phyloP scores from a whole-genome alignment of 208 protist species.

The Leishmania martiniquensis region DNA sequence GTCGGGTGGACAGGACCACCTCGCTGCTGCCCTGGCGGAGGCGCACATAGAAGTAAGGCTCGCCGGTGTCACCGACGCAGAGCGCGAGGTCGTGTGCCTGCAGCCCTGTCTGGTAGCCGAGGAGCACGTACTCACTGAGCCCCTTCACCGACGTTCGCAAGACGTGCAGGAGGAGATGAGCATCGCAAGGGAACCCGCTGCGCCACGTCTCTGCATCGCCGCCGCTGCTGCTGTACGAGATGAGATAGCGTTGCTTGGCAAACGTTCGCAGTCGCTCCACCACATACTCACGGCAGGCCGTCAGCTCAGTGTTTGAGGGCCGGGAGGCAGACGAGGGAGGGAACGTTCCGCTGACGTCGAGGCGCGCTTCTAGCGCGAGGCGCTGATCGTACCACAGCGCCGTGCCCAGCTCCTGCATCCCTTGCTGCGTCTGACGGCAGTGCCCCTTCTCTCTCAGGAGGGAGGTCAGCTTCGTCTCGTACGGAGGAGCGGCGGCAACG shows the following conservation, averaged over 20 bases:
- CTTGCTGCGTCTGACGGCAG: conserved; percentile 36
- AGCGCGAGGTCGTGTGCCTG: conserved; percentile 57
- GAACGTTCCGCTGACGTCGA: conserved; percentile 67
- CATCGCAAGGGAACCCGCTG: conserved; percentile 63
- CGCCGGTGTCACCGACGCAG: conserved; percentile 73
- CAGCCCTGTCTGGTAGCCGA: conserved; percentile 52
- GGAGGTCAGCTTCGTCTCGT: conserved; percentile 37
- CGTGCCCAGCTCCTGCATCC: conserved; percentile 50
- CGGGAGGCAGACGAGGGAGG: conserved; percentile 15
- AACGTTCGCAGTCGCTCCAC: conserved; percentile 62
- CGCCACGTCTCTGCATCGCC: conserved; percentile 60
- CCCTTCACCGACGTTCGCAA: conserved; percentile 63
- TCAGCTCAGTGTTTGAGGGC: conserved; percentile 39
- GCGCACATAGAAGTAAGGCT: conserved; percentile 86
- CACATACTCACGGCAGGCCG: conserved; percentile 52
- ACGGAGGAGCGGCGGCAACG: conserved; percentile 1
- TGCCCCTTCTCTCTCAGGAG: conserved; percentile 41
- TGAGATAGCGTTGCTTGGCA: conserved; percentile 43
- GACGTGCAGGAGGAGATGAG: conserved; percentile 82
- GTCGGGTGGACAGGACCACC: conserved; percentile 48
- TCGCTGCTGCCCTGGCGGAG: conserved; percentile 40
- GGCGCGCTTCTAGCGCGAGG: conserved; percentile 60
- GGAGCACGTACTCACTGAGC: conserved; percentile 59
- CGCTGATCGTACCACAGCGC: conserved; percentile 64
- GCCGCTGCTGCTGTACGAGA: conserved; percentile 50